These are phyloP conservation scores for Barnettozyma salicaria DNA, from an alignment of 805 yeast genomes.

Conservation along the genomic window DNA sequence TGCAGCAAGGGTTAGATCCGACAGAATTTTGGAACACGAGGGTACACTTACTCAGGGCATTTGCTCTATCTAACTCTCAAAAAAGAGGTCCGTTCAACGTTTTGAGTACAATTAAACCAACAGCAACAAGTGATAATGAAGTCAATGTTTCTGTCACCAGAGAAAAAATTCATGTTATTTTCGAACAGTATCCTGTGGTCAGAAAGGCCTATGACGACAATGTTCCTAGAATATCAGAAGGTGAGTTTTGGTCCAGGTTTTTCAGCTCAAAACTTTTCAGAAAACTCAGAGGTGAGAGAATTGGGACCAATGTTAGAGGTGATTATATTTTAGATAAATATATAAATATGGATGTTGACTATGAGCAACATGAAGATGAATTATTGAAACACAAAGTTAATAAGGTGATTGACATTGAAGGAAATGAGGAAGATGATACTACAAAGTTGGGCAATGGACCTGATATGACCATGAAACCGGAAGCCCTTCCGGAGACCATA, in stretches of 20 bases:
- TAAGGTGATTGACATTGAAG: conserved; percentile 71
- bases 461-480: conserved; percentile 76
- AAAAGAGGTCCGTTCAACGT: conserved; percentile 92
- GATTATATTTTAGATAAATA: conserved; percentile 84
- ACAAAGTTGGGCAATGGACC: conserved; percentile 73
- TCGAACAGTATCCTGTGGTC: conserved; percentile 89
- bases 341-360: conserved; percentile 61
- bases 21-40: conserved; percentile 85
- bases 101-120: conserved; percentile 86
- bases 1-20: conserved; percentile 67
- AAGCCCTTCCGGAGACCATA: conserved; percentile 59
- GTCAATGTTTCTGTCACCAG: conserved; percentile 90
- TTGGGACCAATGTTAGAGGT: conserved; percentile 69
- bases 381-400: conserved; percentile 44
- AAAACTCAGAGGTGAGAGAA: conserved; percentile 81
- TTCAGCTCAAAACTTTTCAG: conserved; percentile 87
- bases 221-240: conserved; percentile 85
- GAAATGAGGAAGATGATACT: conserved; percentile 77
- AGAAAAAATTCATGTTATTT: conserved; percentile 83
- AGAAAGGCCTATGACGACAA: conserved; percentile 82
- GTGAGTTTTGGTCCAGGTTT: conserved; percentile 94
- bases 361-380: conserved; percentile 39
- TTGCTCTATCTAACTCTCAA: conserved; percentile 78
- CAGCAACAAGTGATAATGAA: conserved; percentile 86
- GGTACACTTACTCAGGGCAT: conserved; percentile 72